Evolutionary conservation across 2,329 filamentous ascomycete species (phyloP).

Genomic region (Dothideomycetes sp.): DNA sequence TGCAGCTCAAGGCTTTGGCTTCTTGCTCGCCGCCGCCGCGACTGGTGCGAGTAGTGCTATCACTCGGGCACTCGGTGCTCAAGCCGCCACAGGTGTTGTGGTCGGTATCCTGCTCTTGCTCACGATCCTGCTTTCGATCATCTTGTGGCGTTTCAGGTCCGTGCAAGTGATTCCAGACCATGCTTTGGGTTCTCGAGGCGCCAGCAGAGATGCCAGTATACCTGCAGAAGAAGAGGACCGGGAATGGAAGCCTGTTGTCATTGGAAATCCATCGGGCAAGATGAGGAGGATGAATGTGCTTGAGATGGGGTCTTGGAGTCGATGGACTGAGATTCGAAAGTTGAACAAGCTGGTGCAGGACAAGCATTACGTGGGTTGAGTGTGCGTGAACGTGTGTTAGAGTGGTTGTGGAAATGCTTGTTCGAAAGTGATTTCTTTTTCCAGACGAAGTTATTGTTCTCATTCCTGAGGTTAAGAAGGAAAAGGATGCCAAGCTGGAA

Average conservation of each 20-base stretch:
- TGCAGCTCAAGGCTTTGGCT: slow-evolving; percentile 59
- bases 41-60: slow-evolving; percentile 61
- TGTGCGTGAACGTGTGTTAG: neutral
- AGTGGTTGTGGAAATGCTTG: too few relatives aligned
- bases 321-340: slow-evolving; percentile 62
- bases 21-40: slow-evolving; percentile 58
- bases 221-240: slow-evolving; percentile 36
- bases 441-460: too few relatives aligned
- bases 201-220: slow-evolving; percentile 40
- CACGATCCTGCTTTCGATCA: slow-evolving; percentile 52
- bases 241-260: slow-evolving; percentile 60
- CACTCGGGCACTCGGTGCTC: slow-evolving; percentile 57
- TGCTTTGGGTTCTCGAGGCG: slow-evolving; percentile 43
- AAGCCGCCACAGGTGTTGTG: slow-evolving; percentile 58
- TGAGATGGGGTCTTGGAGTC: slow-evolving; percentile 57
- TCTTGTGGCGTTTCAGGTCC: slow-evolving; percentile 55
- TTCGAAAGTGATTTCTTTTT: too few relatives aligned
- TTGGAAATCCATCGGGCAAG: slow-evolving; percentile 62
- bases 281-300: slow-evolving; percentile 61
- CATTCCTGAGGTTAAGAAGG: too few relatives aligned
- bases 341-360: slow-evolving; percentile 32
- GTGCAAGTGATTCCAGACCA: slow-evolving; percentile 61
- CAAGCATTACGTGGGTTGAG: slow-evolving; percentile 3
- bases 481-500: too few relatives aligned
- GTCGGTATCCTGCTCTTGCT: slow-evolving; percentile 57